Base-by-base conservation (phyloP, 768 basidiomycete species). In the Tricholoma matsutake region DNA sequence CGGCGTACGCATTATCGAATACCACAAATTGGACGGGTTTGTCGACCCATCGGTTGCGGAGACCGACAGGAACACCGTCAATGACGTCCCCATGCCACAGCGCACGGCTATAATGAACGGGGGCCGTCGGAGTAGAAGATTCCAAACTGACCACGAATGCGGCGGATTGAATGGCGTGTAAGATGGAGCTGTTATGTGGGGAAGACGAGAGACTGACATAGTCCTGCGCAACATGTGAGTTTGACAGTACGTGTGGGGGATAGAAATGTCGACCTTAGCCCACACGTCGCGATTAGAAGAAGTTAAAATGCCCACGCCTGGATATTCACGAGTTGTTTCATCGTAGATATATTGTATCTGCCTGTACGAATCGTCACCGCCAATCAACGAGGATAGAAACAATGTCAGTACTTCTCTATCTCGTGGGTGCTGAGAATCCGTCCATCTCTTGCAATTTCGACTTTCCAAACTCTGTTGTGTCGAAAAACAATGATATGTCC, bases 21-120 rank as follows among this genome's bases (percentile, higher is more conserved):
- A 98, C 84, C 60, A 97, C 83, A 70, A 94, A 87, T 71, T 98
- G 85, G 60, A 86, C 72, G 8, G 96, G 95, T 74, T 97, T 98
- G 75, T 98, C 96, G 52, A 94, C 86, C 87, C 89, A 92, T 45
- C 91, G 85, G 62, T 89, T 90, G 37, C 83, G 81, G 18, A 92
- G 79, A n/a, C 87, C 87, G 65, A 79, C 67, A 60, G 82, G 72
- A 60, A 76, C 59, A 56, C 80, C 74, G 49, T 78, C 72, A n/a
- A 75, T 60, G 18, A 86, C 70, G 37, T 87, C 83, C 16, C 92
- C 95, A 65, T 95, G 91, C 93, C 94, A 96, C 29, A 93, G 76
- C 7, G 79, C 79, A 57, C 87, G 89, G 61, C 89, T 90, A 65
- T 86, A 80, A 25, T 86, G 83, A 54, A 86, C 70, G 4, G 84